Percentiles rank a stretch among this genome's conserved stretches.
phyloP scores from a whole-genome alignment of 208 protist genomes.

The Leishmania lainsoni region DNA sequence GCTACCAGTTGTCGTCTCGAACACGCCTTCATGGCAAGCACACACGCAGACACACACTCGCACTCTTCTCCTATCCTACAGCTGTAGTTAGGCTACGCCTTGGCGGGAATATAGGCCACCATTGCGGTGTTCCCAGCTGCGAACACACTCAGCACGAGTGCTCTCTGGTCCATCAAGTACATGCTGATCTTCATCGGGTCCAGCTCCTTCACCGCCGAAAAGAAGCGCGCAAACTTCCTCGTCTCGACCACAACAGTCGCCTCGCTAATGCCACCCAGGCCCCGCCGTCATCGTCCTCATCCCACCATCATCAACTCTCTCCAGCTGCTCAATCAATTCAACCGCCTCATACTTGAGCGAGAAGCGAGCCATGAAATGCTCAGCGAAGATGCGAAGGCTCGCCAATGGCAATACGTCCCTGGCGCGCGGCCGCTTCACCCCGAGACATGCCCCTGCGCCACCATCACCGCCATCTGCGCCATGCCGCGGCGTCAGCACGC shows the following conservation, averaged over 20 bases:
- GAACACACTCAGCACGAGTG: slow-evolving; percentile 68
- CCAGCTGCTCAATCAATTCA: slow-evolving; percentile 30
- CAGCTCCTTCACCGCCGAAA: slow-evolving; percentile 62
- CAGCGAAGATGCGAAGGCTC: slow-evolving; percentile 53
- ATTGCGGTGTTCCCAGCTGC: slow-evolving; percentile 52
- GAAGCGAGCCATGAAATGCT: slow-evolving; percentile 64
- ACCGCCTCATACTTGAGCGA: slow-evolving; percentile 68
- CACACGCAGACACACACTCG: slow-evolving; percentile 1
- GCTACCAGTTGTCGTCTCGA: background rate
- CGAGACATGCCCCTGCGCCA: background rate
- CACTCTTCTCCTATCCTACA: background rate
- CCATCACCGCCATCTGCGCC: slow-evolving; percentile 2
- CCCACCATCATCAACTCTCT: slow-evolving; percentile 5
- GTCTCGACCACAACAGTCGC: slow-evolving; percentile 68
- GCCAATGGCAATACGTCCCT: slow-evolving; percentile 2
- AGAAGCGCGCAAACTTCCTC: slow-evolving; percentile 71
- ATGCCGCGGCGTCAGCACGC: slow-evolving; percentile 6
- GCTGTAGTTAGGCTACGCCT: slow-evolving; percentile 7
- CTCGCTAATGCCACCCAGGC: background rate
- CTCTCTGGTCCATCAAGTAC: slow-evolving; percentile 54
- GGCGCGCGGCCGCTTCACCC: slow-evolving; percentile 10
- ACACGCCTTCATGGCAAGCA: background rate
- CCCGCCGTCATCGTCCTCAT: background rate
- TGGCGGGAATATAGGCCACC: slow-evolving; percentile 83
- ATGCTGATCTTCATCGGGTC: slow-evolving; percentile 49